phyloP scores from a whole-genome alignment of 1,139 yeast species.

The Hansenula lynferdii region DNA sequence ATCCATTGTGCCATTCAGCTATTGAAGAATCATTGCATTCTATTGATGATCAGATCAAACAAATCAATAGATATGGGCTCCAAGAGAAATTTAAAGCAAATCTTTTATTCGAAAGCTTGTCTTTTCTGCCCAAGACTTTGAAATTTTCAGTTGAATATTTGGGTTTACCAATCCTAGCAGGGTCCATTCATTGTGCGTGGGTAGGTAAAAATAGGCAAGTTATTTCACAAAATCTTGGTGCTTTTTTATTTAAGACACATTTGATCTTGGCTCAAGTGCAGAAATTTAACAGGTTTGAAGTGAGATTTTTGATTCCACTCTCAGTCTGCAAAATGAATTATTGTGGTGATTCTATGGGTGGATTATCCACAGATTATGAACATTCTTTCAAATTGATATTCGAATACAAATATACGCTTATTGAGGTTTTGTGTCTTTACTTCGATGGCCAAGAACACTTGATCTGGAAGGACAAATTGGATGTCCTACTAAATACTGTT shows the following conservation, averaged over 20 bases:
- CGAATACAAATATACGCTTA: conserved; percentile 36
- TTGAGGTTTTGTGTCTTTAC: conserved; percentile 42
- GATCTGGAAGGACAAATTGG: conserved; percentile 38
- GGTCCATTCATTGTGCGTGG: conserved; percentile 39
- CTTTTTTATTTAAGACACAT: conserved; percentile 48
- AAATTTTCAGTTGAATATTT: conserved; percentile 31
- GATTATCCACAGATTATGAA: conserved; percentile 28
- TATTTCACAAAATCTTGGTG: conserved; percentile 29
- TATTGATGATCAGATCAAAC: conserved; percentile 16
- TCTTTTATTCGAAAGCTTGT: conserved; percentile 12
- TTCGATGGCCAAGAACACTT: conserved; percentile 30
- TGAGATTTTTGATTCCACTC: conserved; percentile 46
- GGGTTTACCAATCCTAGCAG: conserved; percentile 36
- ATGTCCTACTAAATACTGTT: conserved; percentile 30
- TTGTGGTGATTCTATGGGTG: conserved; percentile 33
- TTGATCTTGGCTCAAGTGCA: conserved; percentile 30
- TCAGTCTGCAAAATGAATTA: conserved; percentile 29
- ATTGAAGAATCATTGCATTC: conserved; percentile 21
- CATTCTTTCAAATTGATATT: conserved; percentile 39
- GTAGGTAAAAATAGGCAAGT: conserved; percentile 23
- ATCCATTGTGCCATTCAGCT: conserved; percentile 15
- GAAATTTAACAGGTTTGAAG: conserved; percentile 25
- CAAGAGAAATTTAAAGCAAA: conserved; percentile 17
- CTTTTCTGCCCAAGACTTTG: conserved; percentile 10
- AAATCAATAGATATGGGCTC: conserved; percentile 20